These are phyloP conservation scores for Alternaria rosae DNA, from an alignment of 2,329 filamentous ascomycete species.

Conservation along the genomic window DNA sequence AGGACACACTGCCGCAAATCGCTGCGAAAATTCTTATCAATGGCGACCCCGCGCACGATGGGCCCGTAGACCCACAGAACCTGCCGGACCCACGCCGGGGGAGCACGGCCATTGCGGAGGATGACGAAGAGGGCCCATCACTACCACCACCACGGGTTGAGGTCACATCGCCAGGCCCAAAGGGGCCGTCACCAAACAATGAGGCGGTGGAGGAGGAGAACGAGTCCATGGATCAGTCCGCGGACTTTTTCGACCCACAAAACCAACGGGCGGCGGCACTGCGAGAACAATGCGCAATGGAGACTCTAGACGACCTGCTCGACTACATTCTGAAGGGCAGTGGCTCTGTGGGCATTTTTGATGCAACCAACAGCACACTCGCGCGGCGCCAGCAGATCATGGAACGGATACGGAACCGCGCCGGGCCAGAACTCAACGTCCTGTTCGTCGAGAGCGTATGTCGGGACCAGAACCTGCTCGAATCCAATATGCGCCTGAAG, in stretches of 20 bases:
- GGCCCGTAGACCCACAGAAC: conserved; percentile 42
- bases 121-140: conserved; percentile 10
- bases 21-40: conserved; percentile 67
- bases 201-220: conserved; percentile 41
- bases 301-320: conserved; percentile 89
- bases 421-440: conserved; percentile 85
- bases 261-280: conserved; percentile 84
- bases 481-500: conserved; percentile 97
- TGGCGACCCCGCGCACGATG: conserved; percentile 56
- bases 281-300: conserved; percentile 89
- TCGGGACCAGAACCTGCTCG: conserved; percentile 80
- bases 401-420: conserved; percentile 79
- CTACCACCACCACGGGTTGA: conserved; percentile 40
- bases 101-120: conserved; percentile 36
- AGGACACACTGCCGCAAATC: conserved; percentile 47
- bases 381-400: conserved; percentile 84
- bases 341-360: conserved; percentile 91
- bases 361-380: conserved; percentile 96
- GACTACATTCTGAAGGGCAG: conserved; percentile 84
- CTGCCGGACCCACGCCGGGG: conserved; percentile 38
- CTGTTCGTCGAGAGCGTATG: conserved; percentile 96
- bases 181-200: conserved; percentile 29
- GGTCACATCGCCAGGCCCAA: conserved; percentile 45
- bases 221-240: conserved; percentile 81
- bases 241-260: conserved; percentile 90